phyloP scores from a whole-genome alignment of 306 rosid species.

The apple (Malus domestica) region DNA sequence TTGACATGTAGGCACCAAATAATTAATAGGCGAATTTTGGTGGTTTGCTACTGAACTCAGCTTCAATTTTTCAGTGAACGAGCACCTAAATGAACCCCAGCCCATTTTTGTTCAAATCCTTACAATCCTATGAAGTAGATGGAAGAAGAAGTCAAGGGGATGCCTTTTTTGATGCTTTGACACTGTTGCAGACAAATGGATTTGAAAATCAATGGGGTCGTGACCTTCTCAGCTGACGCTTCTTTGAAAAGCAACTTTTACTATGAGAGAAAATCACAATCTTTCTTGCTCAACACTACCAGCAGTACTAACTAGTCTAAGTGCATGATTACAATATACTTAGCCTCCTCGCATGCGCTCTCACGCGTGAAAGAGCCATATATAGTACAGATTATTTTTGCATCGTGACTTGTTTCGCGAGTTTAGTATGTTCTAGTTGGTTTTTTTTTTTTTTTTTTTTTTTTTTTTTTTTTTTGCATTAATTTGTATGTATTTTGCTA shows the following conservation, averaged over 20 bases:
- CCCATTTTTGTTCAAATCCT: too few relatives aligned
- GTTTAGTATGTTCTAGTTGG: not conserved
- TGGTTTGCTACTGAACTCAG: too few relatives aligned
- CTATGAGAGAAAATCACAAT: slow-evolving; percentile 44
- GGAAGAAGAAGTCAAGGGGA: slow-evolving; percentile 54
- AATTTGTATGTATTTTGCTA: not conserved
- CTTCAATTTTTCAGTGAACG: too few relatives aligned
- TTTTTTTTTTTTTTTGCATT: not conserved
- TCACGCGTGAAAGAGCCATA: not conserved
- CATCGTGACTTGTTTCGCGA: not conserved
- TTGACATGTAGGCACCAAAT: too few relatives aligned
- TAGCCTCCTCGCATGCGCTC: not conserved
- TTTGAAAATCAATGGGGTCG: slow-evolving; percentile 32
- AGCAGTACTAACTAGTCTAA: not conserved
- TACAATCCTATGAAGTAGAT: slow-evolving; percentile 30
- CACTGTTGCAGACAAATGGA: slow-evolving; percentile 27
- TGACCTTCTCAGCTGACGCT: slow-evolving; percentile 53
- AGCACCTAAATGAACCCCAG: too few relatives aligned
- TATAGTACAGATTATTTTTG: not conserved
- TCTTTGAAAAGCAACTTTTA: slow-evolving; percentile 20
- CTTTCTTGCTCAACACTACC: slow-evolving; percentile 39
- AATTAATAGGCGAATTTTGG: too few relatives aligned
- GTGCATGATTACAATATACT: not conserved
- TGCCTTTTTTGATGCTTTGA: slow-evolving; percentile 37
- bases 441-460: too few relatives aligned